Evolutionary conservation across 768 basidiomycete species (phyloP), one percentile per base, ranked within the genome.

Genomic region (Mycena vitilis): DNA sequence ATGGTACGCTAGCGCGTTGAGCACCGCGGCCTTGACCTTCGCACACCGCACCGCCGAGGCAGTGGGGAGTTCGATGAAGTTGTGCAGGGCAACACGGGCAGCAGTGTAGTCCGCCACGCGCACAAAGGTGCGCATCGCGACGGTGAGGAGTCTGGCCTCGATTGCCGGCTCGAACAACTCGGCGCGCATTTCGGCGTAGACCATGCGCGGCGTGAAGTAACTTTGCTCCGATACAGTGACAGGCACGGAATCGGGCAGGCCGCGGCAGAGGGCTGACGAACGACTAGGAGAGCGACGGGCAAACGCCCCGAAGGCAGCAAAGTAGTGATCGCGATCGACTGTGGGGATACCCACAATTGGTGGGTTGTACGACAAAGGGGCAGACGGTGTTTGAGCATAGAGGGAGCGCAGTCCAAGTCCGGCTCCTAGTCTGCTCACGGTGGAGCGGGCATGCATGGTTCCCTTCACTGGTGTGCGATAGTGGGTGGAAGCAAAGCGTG

Each of bases 101-200:
- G 49, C 49, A 12, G 49, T 13, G 25, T 51, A 51, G 49, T 51
- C 23, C 7, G 25, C 25, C 25, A 23, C 25, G 23, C 12, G 13
- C 7, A 45, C 40, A 37, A 53, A 63, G 11, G 61, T 34, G 42
- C 51, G 51, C 42, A 63, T 18, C 11, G 61, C 52, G 22, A 48
- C 45, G 34, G 59, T 51, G n/a, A 56, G 38, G 10, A 56, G 12
- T 7, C 3, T 20, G 13, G 16, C 12, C 18, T 30, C 30, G 30
- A 30, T 45, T 45, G 13, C 18, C 40, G 40, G 44, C 44, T 6
- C 44, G 44, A 18, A 6, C 12, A 45, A 16, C 1, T 45, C 15
- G 20, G 10, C 18, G 38, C 20, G n/a, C 54, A 56, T 56, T 22
- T 56, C n/a, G 5, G 36, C 20, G 54, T 56, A 56, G 38, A 56